Evolutionary conservation across 805 yeast species (phyloP).

Genomic region (Candida stauntonica): DNA sequence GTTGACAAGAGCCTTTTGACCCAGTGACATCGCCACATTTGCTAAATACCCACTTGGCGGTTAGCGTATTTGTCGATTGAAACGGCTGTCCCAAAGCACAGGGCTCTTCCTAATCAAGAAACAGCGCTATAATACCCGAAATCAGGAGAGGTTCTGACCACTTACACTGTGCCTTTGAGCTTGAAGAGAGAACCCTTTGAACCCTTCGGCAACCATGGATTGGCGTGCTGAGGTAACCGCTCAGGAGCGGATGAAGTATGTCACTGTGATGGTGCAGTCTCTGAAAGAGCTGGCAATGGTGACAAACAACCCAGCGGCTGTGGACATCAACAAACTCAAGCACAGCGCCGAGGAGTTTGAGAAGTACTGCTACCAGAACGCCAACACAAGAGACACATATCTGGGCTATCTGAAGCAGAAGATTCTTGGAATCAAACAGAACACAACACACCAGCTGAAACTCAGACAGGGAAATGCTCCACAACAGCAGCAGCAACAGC

Average conservation of each 20-base stretch:
- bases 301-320: conserved; percentile 15
- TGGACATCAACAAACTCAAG: conserved; percentile 40
- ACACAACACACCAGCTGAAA: conserved; percentile 22
- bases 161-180: no score
- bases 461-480: conserved; percentile 37
- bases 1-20: no score
- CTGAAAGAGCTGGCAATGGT: conserved; percentile 22
- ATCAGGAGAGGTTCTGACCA: no score
- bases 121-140: no score
- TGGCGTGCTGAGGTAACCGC: conserved; percentile 25
- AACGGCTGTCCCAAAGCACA: no score
- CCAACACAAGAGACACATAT: conserved; percentile 56
- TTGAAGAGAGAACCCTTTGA: no score
- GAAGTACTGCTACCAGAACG: conserved; percentile 54
- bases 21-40: no score
- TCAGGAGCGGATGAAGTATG: conserved; percentile 24
- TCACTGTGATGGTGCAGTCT: conserved; percentile 20
- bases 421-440: conserved; percentile 24
- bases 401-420: conserved; percentile 37
- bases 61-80: no score
- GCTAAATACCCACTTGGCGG: no score
- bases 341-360: conserved; percentile 69
- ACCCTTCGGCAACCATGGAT: conserved; percentile 16
- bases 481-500: conserved; percentile 6
- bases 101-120: no score